Base-by-base conservation (phyloP, 2,329 filamentous ascomycete species). In the Pestalotiopsis sp. region DNA sequence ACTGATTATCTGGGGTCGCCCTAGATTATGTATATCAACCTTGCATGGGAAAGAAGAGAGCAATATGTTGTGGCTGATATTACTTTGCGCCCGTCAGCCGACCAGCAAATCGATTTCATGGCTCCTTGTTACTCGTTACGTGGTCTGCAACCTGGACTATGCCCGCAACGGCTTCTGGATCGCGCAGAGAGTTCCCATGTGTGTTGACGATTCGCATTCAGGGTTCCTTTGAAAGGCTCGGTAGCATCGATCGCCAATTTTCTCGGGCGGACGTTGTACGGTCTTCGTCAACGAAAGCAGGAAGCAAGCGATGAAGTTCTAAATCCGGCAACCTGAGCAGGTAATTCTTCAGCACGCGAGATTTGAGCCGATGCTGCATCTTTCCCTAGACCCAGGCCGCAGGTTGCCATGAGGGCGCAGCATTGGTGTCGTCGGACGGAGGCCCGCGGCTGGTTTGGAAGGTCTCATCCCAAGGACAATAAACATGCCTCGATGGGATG, bases 181-280 rank as follows among this genome's bases (percentile, higher is more conserved):
- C 27, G 14, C 31, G 59, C 36, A 36, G 38, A 36, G n/a, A n/a
- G 13, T 38, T 36, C 59, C 25, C 13, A 62, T 36, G 38, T 27
- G 25, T 17, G 27, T 62, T 14, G 4, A 27, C 7, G 20, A 39
- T 39, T 36, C 17, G 59, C 31, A 52, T n/a, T 39, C 31, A 62
- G 31, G 59, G 45, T 52, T 62, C 27, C 31, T 31, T 12, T 31
- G 59, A 20, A 39, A 17, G 59, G 27, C n/a, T 62, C 59, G 36
- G 59, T 62, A 64, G 61, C 61, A 64, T 64, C 61, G 61, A 64
- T 64, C 61, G 61, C 61, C 11, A 31, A 14, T 25, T 23, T 36
- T 20, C 11, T 49, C 38, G 38, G 14, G 4, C 12, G 20, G 31
- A 3, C 36, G 13, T 13, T 64, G 38, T 27, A 25, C 25, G 25